Percentiles rank a stretch among this genome's conserved stretches.
phyloP scores from a whole-genome alignment of 2,329 filamentous ascomycete species.

The Phialocephala sp. region DNA sequence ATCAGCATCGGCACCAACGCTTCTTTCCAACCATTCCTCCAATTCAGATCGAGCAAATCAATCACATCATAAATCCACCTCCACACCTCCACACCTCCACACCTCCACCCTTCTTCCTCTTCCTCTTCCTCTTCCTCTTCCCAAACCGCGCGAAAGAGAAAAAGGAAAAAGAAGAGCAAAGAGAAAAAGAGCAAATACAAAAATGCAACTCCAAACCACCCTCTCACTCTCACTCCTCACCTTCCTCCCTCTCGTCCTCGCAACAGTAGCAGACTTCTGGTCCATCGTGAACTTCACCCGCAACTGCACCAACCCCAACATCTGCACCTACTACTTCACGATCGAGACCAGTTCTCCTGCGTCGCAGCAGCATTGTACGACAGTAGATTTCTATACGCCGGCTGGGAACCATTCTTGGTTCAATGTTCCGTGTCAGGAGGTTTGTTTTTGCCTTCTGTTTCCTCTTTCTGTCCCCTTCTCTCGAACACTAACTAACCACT shows the following conservation, averaged over 20 bases:
- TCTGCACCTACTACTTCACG: slow-evolving; percentile 21
- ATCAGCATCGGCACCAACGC: too few relatives aligned
- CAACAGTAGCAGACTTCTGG: background rate
- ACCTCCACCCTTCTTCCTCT: background rate
- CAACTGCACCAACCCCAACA: slow-evolving; percentile 16
- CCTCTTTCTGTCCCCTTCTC: background rate
- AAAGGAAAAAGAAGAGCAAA: background rate
- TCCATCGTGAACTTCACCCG: slow-evolving; percentile 21
- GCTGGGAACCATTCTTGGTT: slow-evolving; percentile 17
- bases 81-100: too few relatives aligned
- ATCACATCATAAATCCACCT: too few relatives aligned
- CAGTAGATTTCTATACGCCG: slow-evolving; percentile 6
- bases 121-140: background rate
- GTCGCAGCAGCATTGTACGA: slow-evolving; percentile 3
- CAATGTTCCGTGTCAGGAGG: slow-evolving; percentile 16
- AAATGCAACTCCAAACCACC: slow-evolving; percentile 6
- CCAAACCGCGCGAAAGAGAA: too few relatives aligned
- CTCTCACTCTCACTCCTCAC: background rate
- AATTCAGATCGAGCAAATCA: too few relatives aligned
- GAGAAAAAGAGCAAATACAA: background rate
- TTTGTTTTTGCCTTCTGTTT: background rate
- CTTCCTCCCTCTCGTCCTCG: background rate
- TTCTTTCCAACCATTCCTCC: too few relatives aligned
- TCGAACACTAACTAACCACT: background rate
- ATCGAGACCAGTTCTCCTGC: slow-evolving; percentile 13